Percentiles rank a stretch among this genome's conserved stretches.
Evolutionary conservation across 2,329 filamentous ascomycete genomes (phyloP).

Genomic region (Talaromyces atroroseus): DNA sequence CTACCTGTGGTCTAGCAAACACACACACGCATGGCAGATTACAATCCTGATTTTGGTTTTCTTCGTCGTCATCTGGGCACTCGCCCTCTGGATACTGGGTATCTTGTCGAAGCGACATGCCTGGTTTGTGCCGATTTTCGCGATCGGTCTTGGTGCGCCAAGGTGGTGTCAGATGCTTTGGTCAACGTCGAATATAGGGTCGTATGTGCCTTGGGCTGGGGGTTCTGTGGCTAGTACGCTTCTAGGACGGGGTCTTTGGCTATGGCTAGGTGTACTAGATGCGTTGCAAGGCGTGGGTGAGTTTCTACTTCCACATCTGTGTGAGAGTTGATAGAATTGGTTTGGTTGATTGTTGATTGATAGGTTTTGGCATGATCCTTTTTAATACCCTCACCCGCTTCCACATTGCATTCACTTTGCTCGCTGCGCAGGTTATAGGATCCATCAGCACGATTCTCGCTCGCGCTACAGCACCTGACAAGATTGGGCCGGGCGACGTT

Average conservation of each 20-base stretch:
- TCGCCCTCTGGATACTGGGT: slow-evolving; percentile 44
- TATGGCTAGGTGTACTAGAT: slow-evolving; percentile 59
- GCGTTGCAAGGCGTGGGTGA: slow-evolving; percentile 54
- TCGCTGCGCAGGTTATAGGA: slow-evolving; percentile 53
- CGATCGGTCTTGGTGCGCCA: slow-evolving; percentile 55
- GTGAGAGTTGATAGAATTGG: background rate
- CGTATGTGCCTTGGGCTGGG: slow-evolving; percentile 55
- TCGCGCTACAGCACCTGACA: slow-evolving; percentile 52
- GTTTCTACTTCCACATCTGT: background rate
- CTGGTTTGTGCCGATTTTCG: slow-evolving; percentile 59
- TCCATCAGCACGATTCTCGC: slow-evolving; percentile 54
- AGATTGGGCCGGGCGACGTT: slow-evolving; percentile 51
- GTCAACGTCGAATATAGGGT: slow-evolving; percentile 51
- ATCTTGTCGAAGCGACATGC: slow-evolving; percentile 50
- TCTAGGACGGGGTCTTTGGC: slow-evolving; percentile 50
- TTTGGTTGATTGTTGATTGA: background rate
- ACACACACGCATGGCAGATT: slow-evolving; percentile 50
- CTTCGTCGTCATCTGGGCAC: slow-evolving; percentile 50
- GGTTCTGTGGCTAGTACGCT: slow-evolving; percentile 47
- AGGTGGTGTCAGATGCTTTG: slow-evolving; percentile 60
- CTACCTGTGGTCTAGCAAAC: slow-evolving; percentile 47
- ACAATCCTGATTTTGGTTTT: slow-evolving; percentile 40
- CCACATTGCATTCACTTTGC: slow-evolving; percentile 41
- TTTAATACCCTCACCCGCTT: slow-evolving; percentile 56
- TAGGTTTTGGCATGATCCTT: slow-evolving; percentile 54